A percentile compares a stretch with the other conserved stretches of the same genome.
phyloP scores from a whole-genome alignment of 176 grass and related monocot genomes.

The Tillandsia leiboldiana region DNA sequence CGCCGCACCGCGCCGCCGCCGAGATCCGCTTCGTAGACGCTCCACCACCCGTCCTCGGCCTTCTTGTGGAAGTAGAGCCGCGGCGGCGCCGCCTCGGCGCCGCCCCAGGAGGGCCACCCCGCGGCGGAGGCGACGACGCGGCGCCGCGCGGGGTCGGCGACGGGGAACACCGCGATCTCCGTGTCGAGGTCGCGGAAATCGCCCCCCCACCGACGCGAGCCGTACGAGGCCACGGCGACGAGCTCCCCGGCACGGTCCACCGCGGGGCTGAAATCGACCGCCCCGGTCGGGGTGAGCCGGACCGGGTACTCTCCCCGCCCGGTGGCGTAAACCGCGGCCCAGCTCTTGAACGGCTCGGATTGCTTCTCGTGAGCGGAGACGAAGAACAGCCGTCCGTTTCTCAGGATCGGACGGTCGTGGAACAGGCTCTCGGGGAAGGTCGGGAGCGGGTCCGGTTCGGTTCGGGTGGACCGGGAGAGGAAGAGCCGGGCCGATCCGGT shows the following conservation, averaged over 20 bases:
- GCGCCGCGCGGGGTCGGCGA: conserved; percentile 33
- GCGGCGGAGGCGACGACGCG: conserved; percentile 23
- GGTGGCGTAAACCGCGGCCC: conserved; percentile 64
- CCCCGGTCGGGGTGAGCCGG: conserved; percentile 35
- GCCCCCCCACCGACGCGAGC: conserved; percentile 46
- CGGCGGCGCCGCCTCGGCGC: conserved; percentile 26
- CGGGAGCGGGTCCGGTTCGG: conserved; percentile 33
- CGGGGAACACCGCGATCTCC: conserved; percentile 60
- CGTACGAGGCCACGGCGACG: conserved; percentile 81
- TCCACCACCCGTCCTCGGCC: conserved; percentile 92
- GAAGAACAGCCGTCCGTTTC: conserved; percentile 35
- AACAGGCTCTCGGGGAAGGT: conserved; percentile 41
- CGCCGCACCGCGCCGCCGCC: conserved; percentile 20
- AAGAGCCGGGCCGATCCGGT: conserved; percentile 44
- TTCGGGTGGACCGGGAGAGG: conserved; percentile 16
- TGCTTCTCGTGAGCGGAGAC: conserved; percentile 67
- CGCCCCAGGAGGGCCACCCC: conserved; percentile 80
- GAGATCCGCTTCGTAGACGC: conserved; percentile 52
- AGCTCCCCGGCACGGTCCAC: conserved; percentile 42
- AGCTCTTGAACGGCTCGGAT: conserved; percentile 44
- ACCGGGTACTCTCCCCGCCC: not conserved
- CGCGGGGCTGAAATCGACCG: conserved; percentile 83
- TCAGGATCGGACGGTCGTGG: conserved; percentile 71
- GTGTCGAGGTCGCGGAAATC: conserved; percentile 71
- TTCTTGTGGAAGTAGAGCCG: conserved; percentile 59